A percentile compares a stretch with the other conserved stretches of the same genome.
These are phyloP conservation scores for Ilyonectria robusta DNA, from an alignment of 2,329 filamentous ascomycete species.

Conservation along the genomic window DNA sequence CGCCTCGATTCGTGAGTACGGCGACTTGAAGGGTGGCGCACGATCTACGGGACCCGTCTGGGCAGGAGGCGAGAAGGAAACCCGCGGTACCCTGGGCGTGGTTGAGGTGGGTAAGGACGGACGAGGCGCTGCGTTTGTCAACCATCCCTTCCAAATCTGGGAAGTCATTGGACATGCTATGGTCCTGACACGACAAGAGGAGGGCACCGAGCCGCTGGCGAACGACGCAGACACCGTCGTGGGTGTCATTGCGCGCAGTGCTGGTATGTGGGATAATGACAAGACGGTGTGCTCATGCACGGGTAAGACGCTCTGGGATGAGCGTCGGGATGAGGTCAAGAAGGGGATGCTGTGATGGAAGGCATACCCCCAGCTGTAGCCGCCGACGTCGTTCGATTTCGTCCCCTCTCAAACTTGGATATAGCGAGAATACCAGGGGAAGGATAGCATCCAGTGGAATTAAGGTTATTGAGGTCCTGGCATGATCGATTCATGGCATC, in stretches of 20 bases:
- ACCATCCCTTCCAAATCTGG: slow-evolving; percentile 90
- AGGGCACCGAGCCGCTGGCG: slow-evolving; percentile 66
- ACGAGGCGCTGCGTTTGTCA: slow-evolving; percentile 83
- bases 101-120: slow-evolving; percentile 83
- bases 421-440: slow-evolving; percentile 24
- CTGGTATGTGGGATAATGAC: slow-evolving; percentile 99
- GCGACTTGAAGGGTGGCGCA: slow-evolving; percentile 89
- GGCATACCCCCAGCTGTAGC: slow-evolving; percentile 11
- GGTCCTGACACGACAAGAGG: slow-evolving; percentile 80
- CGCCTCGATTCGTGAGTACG: slow-evolving; percentile 87
- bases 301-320: slow-evolving; percentile 98
- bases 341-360: slow-evolving; percentile 86
- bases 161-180: slow-evolving; percentile 96
- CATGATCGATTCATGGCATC: slow-evolving; percentile 32
- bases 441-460: slow-evolving; percentile 28
- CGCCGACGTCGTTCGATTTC: slow-evolving; percentile 24
- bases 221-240: slow-evolving; percentile 91
- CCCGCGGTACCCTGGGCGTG: slow-evolving; percentile 75
- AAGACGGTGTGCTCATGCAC: slow-evolving; percentile 99
- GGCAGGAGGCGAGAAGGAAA: slow-evolving; percentile 67
- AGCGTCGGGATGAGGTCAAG: slow-evolving; percentile 88
- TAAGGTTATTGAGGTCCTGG: slow-evolving; percentile 31
- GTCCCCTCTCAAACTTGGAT: slow-evolving; percentile 19
- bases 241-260: slow-evolving; percentile 94
- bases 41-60: slow-evolving; percentile 87